Evolutionary conservation across 768 basidiomycete genomes (phyloP), one percentile per base, ranked within the genome.

Genomic region (Boletus tylopilopsis): DNA sequence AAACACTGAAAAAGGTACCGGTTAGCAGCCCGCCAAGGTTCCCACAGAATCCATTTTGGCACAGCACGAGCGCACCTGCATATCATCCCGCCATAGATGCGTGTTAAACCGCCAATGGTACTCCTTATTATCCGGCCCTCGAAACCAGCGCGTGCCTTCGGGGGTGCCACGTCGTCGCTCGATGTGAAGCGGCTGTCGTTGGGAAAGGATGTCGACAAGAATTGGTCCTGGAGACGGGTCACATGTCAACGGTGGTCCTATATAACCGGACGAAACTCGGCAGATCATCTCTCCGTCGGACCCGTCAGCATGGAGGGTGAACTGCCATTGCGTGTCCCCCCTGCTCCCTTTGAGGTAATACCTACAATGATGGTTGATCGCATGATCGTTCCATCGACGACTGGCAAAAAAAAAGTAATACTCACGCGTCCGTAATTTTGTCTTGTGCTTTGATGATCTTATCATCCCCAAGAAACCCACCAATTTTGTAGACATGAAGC

Each of bases 381-480:
- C 16, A 44, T 43, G 36, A 40, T 24, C 37, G 6, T 1, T 40
- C 29, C 29, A 32, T 21, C 23, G 24, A 18, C 21, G 3, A 54
- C n/a, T 13, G 25, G 33, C n/a, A 32, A 10, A 16, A 32, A 16
- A 32, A 6, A 22, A 45, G 12, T 4, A 41, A 22, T 21, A 53
- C 63, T 36, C 43, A 65, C 64, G 52, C 34, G n/a, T 23, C 29
- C 0, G 59, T 63, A 18, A 36, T 29, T 35, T 54, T 64, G 32
- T 66, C 66, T 25, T 58, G 57, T 2, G 59, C 66, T 42, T 55
- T 66, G 21, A 66, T 18, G 39, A 66, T 25, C 43, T 47, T 60
- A 21, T 63, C 50, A 38, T 61, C 59, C n/a, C 63, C 52, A n/a
- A 66, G 42, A 22, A 65, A 39, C 19, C 64, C 46, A 6, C 60